Evolutionary conservation across 345 rosid species (phyloP).

Genomic region (Linum trigynum): DNA sequence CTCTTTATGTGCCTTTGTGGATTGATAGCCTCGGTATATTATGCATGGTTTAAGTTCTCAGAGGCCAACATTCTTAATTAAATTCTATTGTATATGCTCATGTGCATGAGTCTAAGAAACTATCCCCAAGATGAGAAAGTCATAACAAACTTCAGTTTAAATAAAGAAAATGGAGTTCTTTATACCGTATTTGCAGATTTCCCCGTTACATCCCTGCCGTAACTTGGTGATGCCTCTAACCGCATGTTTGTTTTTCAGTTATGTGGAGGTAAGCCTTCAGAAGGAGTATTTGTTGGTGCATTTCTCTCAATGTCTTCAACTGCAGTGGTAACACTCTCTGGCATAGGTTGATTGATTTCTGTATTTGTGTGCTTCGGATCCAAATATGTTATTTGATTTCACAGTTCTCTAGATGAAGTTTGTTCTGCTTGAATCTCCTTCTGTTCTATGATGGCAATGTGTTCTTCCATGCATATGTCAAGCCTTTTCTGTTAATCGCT

Average conservation of each 20-base stretch:
- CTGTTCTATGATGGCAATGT: background rate
- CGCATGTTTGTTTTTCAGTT: conserved; percentile 29
- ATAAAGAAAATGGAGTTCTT: background rate
- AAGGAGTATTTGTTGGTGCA: conserved; percentile 83
- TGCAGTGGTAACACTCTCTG: conserved; percentile 55
- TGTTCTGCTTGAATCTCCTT: background rate
- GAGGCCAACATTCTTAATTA: background rate
- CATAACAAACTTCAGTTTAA: too few relatives aligned
- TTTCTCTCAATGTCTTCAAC: conserved; percentile 96
- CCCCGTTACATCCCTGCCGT: background rate
- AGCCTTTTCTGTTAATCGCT: background rate
- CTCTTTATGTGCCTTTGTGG: conserved; percentile 91
- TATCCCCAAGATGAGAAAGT: too few relatives aligned
- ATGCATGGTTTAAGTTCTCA: conserved; percentile 1
- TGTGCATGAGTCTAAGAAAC: background rate
- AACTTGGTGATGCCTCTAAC: background rate
- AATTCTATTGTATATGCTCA: background rate
- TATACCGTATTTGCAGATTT: background rate
- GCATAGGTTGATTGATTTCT: too few relatives aligned
- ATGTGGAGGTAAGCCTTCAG: conserved; percentile 84
- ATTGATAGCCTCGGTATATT: conserved; percentile 65
- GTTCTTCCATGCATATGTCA: background rate
- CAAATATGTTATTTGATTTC: background rate
- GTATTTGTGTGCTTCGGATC: background rate
- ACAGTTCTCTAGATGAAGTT: background rate